Conservation (phyloP, 495 filamentous ascomycete species). For the Hyaloscypha hepaticicola region DNA sequence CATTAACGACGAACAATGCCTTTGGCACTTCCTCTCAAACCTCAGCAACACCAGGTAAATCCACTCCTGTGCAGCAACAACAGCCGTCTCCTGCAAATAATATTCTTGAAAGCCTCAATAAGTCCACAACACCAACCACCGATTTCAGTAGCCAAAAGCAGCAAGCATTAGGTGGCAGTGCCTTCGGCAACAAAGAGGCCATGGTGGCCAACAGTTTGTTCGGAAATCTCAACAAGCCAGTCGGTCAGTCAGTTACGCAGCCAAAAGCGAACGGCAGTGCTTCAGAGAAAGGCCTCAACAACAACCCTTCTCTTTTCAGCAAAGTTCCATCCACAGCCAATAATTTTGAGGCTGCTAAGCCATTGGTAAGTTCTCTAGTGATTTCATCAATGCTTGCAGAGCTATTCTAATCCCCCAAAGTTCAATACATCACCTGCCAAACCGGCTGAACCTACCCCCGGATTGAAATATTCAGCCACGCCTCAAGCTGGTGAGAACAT, state of each 20-base stretch:
- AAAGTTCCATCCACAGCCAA: neutral
- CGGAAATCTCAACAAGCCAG: conserved; percentile 24
- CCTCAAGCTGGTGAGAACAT: neutral
- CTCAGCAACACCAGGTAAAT: neutral
- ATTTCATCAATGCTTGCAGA: neutral
- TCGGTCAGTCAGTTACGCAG: conserved; percentile 10
- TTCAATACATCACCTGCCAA: neutral
- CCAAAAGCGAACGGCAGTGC: conserved; percentile 14
- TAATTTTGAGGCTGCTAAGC: neutral
- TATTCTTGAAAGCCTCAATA: conserved; percentile 17
- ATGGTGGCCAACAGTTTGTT: conserved; percentile 8
- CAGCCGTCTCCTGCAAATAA: conserved; percentile 3
- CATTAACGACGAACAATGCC: conserved; percentile 10
- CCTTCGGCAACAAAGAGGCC: neutral
- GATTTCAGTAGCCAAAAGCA: neutral
- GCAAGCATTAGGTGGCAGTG: neutral
- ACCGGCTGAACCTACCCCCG: conserved; percentile 9
- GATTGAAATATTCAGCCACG: neutral
- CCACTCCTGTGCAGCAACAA: neutral
- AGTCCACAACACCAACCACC: neutral
- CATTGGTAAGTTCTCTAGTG: conserved; percentile 5
- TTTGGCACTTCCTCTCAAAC: conserved; percentile 7
- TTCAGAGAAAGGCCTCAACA: neutral
- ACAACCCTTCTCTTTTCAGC: neutral
- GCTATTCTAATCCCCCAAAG: neutral